Evolutionary conservation across 2,329 filamentous ascomycete genomes (phyloP).

Genomic region (Dactylellina sp.): DNA sequence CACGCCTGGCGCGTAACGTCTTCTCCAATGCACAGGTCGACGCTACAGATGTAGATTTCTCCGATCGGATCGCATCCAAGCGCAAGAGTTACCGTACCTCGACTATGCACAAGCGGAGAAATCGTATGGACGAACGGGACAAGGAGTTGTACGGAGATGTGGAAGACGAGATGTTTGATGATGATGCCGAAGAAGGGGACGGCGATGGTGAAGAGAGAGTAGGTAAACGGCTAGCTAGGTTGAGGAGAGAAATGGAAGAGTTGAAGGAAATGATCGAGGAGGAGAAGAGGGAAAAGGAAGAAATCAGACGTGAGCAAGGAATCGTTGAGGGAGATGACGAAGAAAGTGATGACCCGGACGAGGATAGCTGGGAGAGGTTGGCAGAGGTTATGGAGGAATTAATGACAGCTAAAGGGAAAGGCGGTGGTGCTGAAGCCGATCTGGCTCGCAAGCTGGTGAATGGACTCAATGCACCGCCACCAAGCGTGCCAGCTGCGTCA

Average conservation of each 20-base stretch:
- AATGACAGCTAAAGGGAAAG: slow-evolving; percentile 57
- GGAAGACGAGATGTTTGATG: slow-evolving; percentile 73
- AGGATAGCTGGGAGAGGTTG: slow-evolving; percentile 76
- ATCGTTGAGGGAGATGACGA: slow-evolving; percentile 64
- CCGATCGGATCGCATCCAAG: slow-evolving; percentile 84
- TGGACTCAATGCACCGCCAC: slow-evolving; percentile 54
- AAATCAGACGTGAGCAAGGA: slow-evolving; percentile 63
- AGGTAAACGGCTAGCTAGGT: slow-evolving; percentile 80
- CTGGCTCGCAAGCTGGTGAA: slow-evolving; percentile 60
- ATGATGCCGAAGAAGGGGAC: slow-evolving; percentile 81
- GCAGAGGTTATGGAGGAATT: slow-evolving; percentile 73
- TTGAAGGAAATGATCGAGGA: slow-evolving; percentile 68
- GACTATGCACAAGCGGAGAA: slow-evolving; percentile 73
- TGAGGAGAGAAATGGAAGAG: slow-evolving; percentile 85
- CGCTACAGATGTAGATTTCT: slow-evolving; percentile 84
- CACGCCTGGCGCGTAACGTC: slow-evolving; percentile 80
- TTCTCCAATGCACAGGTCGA: slow-evolving; percentile 83
- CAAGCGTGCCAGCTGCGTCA: slow-evolving; percentile 15
- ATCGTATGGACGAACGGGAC: slow-evolving; percentile 69
- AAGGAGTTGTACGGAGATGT: slow-evolving; percentile 59
- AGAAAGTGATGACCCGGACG: slow-evolving; percentile 63
- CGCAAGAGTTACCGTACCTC: slow-evolving; percentile 84
- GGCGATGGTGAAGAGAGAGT: slow-evolving; percentile 77
- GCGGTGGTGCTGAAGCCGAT: slow-evolving; percentile 60
- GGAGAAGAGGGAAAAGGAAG: slow-evolving; percentile 68